A percentile compares a stretch with the other conserved stretches of the same genome.
These are phyloP conservation scores for Nemania abortiva DNA, from an alignment of 2,329 filamentous ascomycete species.

Conservation along the genomic window DNA sequence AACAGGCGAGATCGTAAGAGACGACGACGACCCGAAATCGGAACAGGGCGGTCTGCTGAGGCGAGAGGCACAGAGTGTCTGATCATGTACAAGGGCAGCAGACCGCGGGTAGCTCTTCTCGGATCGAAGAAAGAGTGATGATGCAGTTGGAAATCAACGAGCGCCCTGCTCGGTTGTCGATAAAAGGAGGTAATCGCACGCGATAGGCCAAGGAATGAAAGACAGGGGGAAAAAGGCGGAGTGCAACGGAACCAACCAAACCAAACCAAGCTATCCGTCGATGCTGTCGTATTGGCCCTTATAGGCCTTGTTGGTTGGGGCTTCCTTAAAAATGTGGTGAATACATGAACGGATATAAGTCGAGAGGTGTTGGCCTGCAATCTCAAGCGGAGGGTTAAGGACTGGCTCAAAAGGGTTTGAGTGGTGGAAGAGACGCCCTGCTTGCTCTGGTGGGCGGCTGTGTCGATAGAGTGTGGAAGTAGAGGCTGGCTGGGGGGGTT, in stretches of 20 bases:
- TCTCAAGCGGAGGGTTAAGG: slow-evolving; percentile 26
- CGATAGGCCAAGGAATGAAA: slow-evolving; percentile 36
- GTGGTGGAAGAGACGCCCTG: slow-evolving; percentile 52
- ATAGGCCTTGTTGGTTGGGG: neutral
- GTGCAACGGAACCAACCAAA: slow-evolving; percentile 30
- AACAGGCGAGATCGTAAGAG: slow-evolving; percentile 32
- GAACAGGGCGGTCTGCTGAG: slow-evolving; percentile 22
- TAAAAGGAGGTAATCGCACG: slow-evolving; percentile 36
- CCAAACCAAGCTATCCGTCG: slow-evolving; percentile 18
- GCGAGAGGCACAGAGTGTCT: slow-evolving; percentile 8
- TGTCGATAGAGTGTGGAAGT: slow-evolving; percentile 49
- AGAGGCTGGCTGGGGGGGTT: slow-evolving; percentile 46
- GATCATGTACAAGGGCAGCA: slow-evolving; percentile 12
- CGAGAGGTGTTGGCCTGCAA: slow-evolving; percentile 11
- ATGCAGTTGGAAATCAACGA: slow-evolving; percentile 16
- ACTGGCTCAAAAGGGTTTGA: slow-evolving; percentile 49
- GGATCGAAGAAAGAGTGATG: slow-evolving; percentile 7
- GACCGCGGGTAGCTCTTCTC: slow-evolving; percentile 6
- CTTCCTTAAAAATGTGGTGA: slow-evolving; percentile 7
- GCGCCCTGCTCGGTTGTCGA: slow-evolving; percentile 24
- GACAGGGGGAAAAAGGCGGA: slow-evolving; percentile 33
- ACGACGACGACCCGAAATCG: slow-evolving; percentile 33
- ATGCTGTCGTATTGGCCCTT: slow-evolving; percentile 17
- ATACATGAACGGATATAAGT: slow-evolving; percentile 8
- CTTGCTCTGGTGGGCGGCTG: slow-evolving; percentile 51